phyloP scores from a whole-genome alignment of 257 asterid genomes.

The Fraxinus anomala region DNA sequence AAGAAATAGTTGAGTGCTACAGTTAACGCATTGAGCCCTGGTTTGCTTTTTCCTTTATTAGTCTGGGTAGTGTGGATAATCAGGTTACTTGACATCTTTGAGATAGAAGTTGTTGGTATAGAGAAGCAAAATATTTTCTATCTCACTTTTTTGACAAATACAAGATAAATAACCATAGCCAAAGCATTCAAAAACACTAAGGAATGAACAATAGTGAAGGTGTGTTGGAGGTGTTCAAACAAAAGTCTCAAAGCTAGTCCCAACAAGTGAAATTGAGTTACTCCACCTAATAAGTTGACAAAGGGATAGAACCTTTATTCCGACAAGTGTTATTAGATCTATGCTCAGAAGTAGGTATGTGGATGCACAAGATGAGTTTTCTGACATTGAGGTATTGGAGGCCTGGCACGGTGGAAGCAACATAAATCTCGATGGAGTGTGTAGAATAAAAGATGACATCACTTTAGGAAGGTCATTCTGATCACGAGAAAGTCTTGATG shows the following conservation, averaged over 20 bases:
- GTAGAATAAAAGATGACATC: not conserved
- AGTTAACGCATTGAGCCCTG: too few relatives aligned
- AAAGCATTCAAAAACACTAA: not conserved
- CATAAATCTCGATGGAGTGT: not conserved
- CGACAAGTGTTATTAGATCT: not conserved
- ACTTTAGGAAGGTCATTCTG: not conserved
- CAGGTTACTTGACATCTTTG: not conserved
- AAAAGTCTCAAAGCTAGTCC: too few relatives aligned
- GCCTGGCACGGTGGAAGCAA: not conserved
- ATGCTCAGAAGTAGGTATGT: not conserved
- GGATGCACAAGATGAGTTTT: not conserved
- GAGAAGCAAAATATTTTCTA: not conserved
- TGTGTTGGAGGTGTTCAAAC: not conserved
- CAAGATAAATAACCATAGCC: not conserved
- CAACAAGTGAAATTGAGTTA: too few relatives aligned
- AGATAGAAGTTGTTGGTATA: not conserved
- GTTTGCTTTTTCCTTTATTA: too few relatives aligned
- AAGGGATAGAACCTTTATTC: not conserved
- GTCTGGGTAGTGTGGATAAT: too few relatives aligned
- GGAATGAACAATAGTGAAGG: not conserved
- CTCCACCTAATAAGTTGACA: too few relatives aligned
- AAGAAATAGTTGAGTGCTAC: too few relatives aligned
- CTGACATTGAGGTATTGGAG: not conserved
- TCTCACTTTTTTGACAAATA: not conserved
- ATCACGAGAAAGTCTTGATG: not conserved